Conservation (phyloP, 441 rosid genomes). For the Erodium texanum region DNA sequence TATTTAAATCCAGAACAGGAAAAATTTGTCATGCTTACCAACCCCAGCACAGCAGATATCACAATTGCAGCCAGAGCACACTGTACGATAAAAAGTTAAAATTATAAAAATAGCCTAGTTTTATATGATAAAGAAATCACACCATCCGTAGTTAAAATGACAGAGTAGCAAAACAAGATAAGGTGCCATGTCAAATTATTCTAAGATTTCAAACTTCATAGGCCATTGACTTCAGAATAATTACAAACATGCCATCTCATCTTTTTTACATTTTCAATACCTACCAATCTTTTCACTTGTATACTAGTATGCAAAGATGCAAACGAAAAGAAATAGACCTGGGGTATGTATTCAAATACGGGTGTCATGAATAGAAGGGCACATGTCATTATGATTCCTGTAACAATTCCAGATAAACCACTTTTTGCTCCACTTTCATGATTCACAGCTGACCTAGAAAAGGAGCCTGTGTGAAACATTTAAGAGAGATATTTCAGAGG, state of each 20-base stretch:
- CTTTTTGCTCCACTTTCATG: slow-evolving; percentile 93
- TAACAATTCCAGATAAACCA: slow-evolving; percentile 71
- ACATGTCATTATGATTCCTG: slow-evolving; percentile 80
- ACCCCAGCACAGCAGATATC: slow-evolving; percentile 74
- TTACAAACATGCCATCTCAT: too few species aligned
- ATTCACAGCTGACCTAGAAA: slow-evolving; percentile 97
- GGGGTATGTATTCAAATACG: slow-evolving; percentile 76
- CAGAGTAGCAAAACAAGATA: slow-evolving; percentile 1
- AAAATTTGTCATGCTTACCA: slow-evolving; percentile 44
- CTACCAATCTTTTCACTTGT: not conserved
- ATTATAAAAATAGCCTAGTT: slow-evolving; percentile 8
- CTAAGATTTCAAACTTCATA: too few species aligned
- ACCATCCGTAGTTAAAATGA: not conserved
- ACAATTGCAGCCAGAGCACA: slow-evolving; percentile 95
- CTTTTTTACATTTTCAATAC: too few species aligned
- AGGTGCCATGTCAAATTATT: not conserved
- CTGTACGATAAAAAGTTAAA: slow-evolving; percentile 31
- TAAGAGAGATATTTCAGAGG: slow-evolving; percentile 9
- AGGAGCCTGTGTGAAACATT: slow-evolving; percentile 52
- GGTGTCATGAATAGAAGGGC: slow-evolving; percentile 84
- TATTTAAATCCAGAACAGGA: not conserved
- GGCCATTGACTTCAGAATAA: too few species aligned
- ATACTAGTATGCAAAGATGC: slow-evolving; percentile 11
- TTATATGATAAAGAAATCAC: slow-evolving; percentile 19
- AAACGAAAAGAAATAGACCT: slow-evolving; percentile 41